A percentile compares a stretch with the other conserved stretches of the same genome.
phyloP scores from a whole-genome alignment of 2,329 filamentous ascomycete species.

The Herpotrichia juniperi region DNA sequence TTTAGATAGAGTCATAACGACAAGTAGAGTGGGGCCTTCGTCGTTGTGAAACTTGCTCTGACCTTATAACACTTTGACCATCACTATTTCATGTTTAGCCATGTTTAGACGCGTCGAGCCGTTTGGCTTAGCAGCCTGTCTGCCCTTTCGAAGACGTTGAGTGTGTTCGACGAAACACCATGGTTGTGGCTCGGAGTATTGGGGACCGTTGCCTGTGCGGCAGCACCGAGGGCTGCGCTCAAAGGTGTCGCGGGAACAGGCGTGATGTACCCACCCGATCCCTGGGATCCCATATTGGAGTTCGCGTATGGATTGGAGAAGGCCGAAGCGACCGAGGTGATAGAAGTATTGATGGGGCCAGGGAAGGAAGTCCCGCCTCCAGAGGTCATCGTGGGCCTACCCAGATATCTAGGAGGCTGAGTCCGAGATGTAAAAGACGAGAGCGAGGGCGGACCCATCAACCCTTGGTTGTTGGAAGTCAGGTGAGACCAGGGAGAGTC shows the following conservation, averaged over 20 bases:
- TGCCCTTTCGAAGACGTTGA: slow-evolving; percentile 27
- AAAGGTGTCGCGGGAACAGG: slow-evolving; percentile 83
- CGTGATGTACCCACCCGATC: slow-evolving; percentile 55
- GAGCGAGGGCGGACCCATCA: slow-evolving; percentile 38
- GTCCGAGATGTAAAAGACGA: slow-evolving; percentile 43
- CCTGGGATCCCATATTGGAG: slow-evolving; percentile 31
- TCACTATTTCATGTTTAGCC: too few relatives aligned
- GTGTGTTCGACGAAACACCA: slow-evolving; percentile 4
- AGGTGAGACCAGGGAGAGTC: slow-evolving; percentile 68
- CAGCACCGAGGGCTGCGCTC: slow-evolving; percentile 86
- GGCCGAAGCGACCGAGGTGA: slow-evolving; percentile 34
- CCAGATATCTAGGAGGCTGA: slow-evolving; percentile 38
- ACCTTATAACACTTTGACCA: neutral
- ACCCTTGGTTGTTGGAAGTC: slow-evolving; percentile 39
- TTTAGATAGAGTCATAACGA: neutral
- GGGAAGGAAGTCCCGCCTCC: slow-evolving; percentile 36
- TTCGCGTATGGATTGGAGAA: slow-evolving; percentile 36
- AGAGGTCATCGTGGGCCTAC: slow-evolving; percentile 29
- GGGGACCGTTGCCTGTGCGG: slow-evolving; percentile 86
- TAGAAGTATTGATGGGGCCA: slow-evolving; percentile 44
- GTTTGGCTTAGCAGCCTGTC: slow-evolving; percentile 24
- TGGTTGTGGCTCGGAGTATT: slow-evolving; percentile 52
- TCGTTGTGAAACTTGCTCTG: neutral
- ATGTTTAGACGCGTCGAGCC: slow-evolving; percentile 10
- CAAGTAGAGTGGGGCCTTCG: neutral